Conservation (phyloP, 1,139 yeast species). For the Candida anutae region DNA sequence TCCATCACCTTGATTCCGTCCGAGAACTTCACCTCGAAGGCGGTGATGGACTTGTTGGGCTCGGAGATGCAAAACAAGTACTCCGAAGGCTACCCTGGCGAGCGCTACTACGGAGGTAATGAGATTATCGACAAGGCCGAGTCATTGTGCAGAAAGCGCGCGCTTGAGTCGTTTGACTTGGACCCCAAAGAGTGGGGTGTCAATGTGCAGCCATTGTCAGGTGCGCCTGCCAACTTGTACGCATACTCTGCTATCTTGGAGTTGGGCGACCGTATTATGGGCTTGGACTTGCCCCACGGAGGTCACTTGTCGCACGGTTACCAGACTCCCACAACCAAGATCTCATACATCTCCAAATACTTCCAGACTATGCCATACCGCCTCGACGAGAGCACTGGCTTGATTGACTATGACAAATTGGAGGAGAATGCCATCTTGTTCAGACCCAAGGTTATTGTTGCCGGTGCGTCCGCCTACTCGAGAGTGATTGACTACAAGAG, state of each 20-base stretch:
- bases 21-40: conserved; percentile 89
- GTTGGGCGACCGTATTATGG: conserved; percentile 92
- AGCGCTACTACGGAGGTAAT: conserved; percentile 95
- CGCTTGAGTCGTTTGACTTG: conserved; percentile 74
- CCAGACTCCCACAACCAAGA: conserved; percentile 82
- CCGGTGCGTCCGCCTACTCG: conserved; percentile 95
- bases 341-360: conserved; percentile 84
- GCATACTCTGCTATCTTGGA: conserved; percentile 89
- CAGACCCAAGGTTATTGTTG: conserved; percentile 92
- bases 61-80: conserved; percentile 97
- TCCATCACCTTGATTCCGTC: conserved; percentile 90
- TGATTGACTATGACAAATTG: conserved; percentile 85
- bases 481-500: conserved; percentile 85
- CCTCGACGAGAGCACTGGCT: conserved; percentile 74
- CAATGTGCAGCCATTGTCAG: conserved; percentile 88
- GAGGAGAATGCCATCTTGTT: conserved; percentile 77
- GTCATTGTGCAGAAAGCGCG: conserved; percentile 83
- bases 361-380: conserved; percentile 97
- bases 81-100: conserved; percentile 98
- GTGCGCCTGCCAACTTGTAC: conserved; percentile 93
- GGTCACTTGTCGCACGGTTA: conserved; percentile 97
- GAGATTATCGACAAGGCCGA: conserved; percentile 91
- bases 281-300: conserved; percentile 93
- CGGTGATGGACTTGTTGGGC: conserved; percentile 90
- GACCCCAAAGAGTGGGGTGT: conserved; percentile 88